Percentiles rank a stretch among this genome's conserved stretches.
These are phyloP conservation scores for Tirmania nivea DNA, from an alignment of 495 filamentous ascomycete genomes.

Conservation along the genomic window DNA sequence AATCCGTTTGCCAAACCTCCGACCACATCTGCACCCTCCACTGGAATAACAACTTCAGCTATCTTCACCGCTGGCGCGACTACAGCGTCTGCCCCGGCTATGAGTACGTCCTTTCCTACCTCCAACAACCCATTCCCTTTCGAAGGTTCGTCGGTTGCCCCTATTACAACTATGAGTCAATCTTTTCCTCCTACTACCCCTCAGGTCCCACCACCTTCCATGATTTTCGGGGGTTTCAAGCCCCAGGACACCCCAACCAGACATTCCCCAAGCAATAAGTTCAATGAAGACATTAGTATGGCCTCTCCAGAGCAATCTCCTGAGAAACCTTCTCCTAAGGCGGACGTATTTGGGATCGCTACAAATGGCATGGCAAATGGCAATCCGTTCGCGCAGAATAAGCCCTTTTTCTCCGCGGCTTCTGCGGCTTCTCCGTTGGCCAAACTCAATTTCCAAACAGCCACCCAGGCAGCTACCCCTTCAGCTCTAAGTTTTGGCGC, in stretches of 20 bases:
- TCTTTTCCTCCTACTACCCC: not conserved
- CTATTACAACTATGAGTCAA: not conserved
- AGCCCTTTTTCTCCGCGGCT: not conserved
- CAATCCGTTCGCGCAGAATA: not conserved
- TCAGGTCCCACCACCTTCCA: not conserved
- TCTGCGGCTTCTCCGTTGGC: not conserved
- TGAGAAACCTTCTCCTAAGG: not conserved
- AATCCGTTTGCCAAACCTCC: not conserved
- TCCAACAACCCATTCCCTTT: not conserved
- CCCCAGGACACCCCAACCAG: not conserved
- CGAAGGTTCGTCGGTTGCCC: not conserved
- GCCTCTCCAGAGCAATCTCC: not conserved
- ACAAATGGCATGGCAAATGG: not conserved
- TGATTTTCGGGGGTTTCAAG: not conserved
- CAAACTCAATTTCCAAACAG: too few species aligned
- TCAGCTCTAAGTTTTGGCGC: too few species aligned
- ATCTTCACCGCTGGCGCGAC: not conserved
- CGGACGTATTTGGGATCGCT: not conserved
- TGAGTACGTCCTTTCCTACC: not conserved
- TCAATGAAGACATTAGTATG: not conserved
- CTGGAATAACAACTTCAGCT: not conserved
- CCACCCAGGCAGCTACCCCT: too few species aligned
- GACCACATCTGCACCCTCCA: not conserved
- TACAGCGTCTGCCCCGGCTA: not conserved
- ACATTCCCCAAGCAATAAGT: not conserved